These are phyloP conservation scores for Paspalum vaginatum DNA, from an alignment of 176 grass and related monocot species.

Conservation along the genomic window DNA sequence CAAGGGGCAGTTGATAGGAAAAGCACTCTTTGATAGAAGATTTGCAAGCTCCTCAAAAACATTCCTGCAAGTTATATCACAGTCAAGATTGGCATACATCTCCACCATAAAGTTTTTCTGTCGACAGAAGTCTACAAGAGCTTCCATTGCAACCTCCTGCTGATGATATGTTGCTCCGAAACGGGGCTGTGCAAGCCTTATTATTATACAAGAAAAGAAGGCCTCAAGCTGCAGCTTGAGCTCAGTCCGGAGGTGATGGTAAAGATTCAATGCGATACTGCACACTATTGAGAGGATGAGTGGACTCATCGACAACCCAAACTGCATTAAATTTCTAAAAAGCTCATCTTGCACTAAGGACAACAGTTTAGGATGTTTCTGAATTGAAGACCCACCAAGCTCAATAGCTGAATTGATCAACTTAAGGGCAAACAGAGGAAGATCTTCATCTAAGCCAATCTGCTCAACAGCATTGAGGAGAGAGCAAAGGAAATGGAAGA, in stretches of 20 bases:
- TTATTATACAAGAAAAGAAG: constrained; percentile 93
- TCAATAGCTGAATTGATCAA: constrained; percentile 94
- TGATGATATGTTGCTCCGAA: constrained; percentile 91
- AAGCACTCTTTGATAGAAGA: constrained; percentile 91
- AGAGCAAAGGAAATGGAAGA: constrained; percentile 96
- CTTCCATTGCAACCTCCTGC: constrained; percentile 97
- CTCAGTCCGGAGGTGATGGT: constrained; percentile 82
- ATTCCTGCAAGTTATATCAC: constrained; percentile 94
- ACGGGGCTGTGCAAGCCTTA: constrained; percentile 88
- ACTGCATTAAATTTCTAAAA: constrained; percentile 95
- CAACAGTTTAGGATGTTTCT: constrained; percentile 72
- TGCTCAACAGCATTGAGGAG: constrained; percentile 81
- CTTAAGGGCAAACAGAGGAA: constrained; percentile 86
- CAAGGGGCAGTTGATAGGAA: constrained; percentile 94
- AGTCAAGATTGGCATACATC: constrained; percentile 99
- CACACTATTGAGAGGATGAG: constrained; percentile 95
- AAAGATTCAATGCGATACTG: constrained; percentile 94
- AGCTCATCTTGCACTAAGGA: constrained; percentile 89
- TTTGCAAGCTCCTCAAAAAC: constrained; percentile 96
- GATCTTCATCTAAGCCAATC: constrained; percentile 80
- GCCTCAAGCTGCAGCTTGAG: constrained; percentile 97
- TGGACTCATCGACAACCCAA: constrained; percentile 81
- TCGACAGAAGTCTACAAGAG: constrained; percentile 89
- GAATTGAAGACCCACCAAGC: constrained; percentile 77
- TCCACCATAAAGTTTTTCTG: constrained; percentile 96